Percentiles rank a stretch among this genome's conserved stretches.
Conservation (phyloP, 371 early-diverging fungal genomes). For the Zopfochytrium polystomum region DNA sequence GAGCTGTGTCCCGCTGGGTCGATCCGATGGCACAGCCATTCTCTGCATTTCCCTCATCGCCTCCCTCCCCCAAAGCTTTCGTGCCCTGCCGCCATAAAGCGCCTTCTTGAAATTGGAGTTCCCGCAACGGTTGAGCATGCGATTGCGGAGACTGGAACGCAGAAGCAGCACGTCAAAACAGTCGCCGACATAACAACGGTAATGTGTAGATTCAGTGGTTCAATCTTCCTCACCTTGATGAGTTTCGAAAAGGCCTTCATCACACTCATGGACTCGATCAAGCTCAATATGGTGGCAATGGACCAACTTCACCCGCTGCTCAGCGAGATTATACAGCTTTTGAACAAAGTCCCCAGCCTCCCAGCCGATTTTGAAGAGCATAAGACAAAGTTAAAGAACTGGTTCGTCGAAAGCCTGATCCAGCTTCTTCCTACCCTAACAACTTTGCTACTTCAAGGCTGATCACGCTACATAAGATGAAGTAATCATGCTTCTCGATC, state of each 20-base stretch:
- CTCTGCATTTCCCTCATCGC: not conserved
- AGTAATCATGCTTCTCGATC: conserved; percentile 29
- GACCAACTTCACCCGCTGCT: conserved; percentile 90
- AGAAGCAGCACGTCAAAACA: conserved; percentile 57
- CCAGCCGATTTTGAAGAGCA: conserved; percentile 78
- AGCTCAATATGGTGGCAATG: conserved; percentile 79
- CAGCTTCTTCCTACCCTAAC: too few relatives aligned
- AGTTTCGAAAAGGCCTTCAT: conserved; percentile 66
- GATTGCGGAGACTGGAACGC: conserved; percentile 42
- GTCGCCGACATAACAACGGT: conserved; percentile 69
- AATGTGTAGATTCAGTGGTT: not conserved
- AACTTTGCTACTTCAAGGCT: conserved; percentile 55
- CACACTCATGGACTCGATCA: conserved; percentile 88
- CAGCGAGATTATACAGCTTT: conserved; percentile 82
- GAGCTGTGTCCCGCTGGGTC: too few relatives aligned
- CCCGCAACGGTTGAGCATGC: conserved; percentile 88
- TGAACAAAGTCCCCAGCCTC: conserved; percentile 76
- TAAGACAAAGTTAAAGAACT: conserved; percentile 75
- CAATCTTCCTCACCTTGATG: not conserved
- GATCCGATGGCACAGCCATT: not conserved
- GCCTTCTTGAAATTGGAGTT: conserved; percentile 77
- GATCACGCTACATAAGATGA: conserved; percentile 84
- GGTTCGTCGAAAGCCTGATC: conserved; percentile 45
- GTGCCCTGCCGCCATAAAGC: conserved; percentile 78
- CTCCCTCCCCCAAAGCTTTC: conserved; percentile 45